Evolutionary conservation across 805 yeast species (phyloP).

Genomic region (Ogataea methylovora): DNA sequence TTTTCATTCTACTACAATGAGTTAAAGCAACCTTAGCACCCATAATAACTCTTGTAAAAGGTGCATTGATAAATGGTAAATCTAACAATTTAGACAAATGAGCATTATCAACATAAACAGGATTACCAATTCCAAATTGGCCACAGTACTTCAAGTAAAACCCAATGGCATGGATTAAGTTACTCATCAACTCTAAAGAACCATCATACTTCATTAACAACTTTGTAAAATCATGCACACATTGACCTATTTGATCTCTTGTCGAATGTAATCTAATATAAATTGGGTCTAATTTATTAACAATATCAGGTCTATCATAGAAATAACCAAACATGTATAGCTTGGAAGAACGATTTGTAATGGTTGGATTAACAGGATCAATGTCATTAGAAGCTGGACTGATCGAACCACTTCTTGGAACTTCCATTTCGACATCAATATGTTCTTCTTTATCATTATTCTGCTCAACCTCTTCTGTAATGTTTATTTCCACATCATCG

Average conservation of each 20-base stretch:
- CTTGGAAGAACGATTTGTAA: slow-evolving; percentile 18
- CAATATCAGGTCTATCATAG: slow-evolving; percentile 14
- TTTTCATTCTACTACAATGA: slow-evolving; percentile 65
- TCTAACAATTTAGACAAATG: slow-evolving; percentile 45
- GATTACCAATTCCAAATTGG: slow-evolving; percentile 18
- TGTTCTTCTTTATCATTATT: too few species aligned
- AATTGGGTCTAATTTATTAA: slow-evolving; percentile 27
- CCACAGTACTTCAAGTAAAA: slow-evolving; percentile 46
- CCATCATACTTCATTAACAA: slow-evolving; percentile 48
- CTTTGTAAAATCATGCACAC: slow-evolving; percentile 50
- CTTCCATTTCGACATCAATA: not conserved
- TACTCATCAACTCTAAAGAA: slow-evolving; percentile 54
- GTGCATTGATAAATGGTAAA: slow-evolving; percentile 56
- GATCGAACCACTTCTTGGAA: not conserved
- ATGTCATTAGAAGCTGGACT: slow-evolving; percentile 11
- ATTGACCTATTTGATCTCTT: slow-evolving; percentile 42
- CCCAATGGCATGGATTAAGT: slow-evolving; percentile 54
- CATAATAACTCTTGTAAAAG: slow-evolving; percentile 71
- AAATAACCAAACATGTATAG: slow-evolving; percentile 23
- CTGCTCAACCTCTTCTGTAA: too few species aligned
- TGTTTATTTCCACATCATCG: too few species aligned
- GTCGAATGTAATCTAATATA: slow-evolving; percentile 52
- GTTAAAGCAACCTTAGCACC: slow-evolving; percentile 67
- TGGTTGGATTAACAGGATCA: slow-evolving; percentile 35
- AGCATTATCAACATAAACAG: slow-evolving; percentile 19